phyloP scores from a whole-genome alignment of 2,329 filamentous ascomycete species.

The Penicillium decumbens region DNA sequence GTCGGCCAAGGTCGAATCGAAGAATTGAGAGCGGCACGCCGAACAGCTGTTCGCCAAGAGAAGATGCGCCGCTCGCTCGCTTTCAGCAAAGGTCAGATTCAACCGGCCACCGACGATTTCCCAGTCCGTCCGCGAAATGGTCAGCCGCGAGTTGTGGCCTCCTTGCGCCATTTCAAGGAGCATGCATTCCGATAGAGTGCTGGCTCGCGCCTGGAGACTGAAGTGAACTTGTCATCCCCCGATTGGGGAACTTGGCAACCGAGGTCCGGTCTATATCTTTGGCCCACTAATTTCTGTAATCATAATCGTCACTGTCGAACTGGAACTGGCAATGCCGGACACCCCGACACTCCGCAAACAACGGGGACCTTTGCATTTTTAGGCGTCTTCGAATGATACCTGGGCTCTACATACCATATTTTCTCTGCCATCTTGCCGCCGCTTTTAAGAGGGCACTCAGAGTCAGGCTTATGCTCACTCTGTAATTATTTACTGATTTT shows the following conservation, averaged over 20 bases:
- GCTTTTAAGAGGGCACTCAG: too few species aligned
- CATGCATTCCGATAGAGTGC: slow-evolving; percentile 29
- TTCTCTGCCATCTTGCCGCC: too few species aligned
- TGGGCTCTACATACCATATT: not conserved
- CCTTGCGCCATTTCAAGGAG: slow-evolving; percentile 34
- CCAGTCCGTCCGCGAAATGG: slow-evolving; percentile 27
- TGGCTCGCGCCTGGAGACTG: not conserved
- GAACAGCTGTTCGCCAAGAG: slow-evolving; percentile 46
- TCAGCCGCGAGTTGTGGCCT: slow-evolving; percentile 30
- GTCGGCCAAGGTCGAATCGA: slow-evolving; percentile 80
- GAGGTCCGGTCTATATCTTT: not conserved
- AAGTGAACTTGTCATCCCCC: not conserved
- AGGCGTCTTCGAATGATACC: slow-evolving; percentile 12
- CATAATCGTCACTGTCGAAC: slow-evolving; percentile 15
- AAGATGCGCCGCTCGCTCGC: slow-evolving; percentile 39
- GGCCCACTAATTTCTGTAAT: slow-evolving; percentile 16
- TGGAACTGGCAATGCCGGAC: not conserved
- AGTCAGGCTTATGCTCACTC: too few species aligned
- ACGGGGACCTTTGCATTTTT: slow-evolving; percentile 12
- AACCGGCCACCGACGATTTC: slow-evolving; percentile 33
- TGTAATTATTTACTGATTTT: too few species aligned
- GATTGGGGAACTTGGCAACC: not conserved
- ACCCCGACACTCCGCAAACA: not conserved
- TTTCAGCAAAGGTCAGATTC: slow-evolving; percentile 32
- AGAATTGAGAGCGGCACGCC: slow-evolving; percentile 64